These are phyloP conservation scores for Trifolium dubium DNA, from an alignment of 306 rosid species.

Conservation along the genomic window DNA sequence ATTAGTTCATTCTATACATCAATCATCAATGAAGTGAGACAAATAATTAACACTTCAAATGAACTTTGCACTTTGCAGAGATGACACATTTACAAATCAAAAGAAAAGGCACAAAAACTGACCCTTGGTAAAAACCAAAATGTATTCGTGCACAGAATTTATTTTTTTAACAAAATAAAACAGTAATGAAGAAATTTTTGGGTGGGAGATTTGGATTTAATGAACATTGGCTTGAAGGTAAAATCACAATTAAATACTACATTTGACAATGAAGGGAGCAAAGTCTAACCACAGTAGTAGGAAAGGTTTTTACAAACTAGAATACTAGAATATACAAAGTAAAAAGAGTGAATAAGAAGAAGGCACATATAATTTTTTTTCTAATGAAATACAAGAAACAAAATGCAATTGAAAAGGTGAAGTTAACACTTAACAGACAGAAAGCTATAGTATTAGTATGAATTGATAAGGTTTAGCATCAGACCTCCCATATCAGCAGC, in stretches of 20 bases:
- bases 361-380: background rate
- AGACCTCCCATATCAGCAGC: slow-evolving; percentile 95
- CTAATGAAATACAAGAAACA: background rate
- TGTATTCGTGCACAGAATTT: background rate
- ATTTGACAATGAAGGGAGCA: background rate
- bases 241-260: slow-evolving; percentile 12
- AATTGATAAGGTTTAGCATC: slow-evolving; percentile 26
- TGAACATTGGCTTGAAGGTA: background rate
- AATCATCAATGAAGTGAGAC: slow-evolving; percentile 19
- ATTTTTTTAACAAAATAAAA: background rate
- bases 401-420: slow-evolving; percentile 3
- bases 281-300: background rate
- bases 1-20: slow-evolving; percentile 17
- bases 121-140: background rate
- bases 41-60: slow-evolving; percentile 24
- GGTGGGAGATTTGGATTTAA: background rate
- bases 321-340: background rate
- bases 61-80: background rate
- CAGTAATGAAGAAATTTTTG: background rate
- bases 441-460: background rate
- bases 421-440: background rate
- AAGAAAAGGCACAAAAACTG: background rate
- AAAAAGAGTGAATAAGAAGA: background rate
- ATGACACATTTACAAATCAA: slow-evolving; percentile 30
- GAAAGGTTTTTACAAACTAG: slow-evolving; percentile 1